phyloP scores from a whole-genome alignment of 2,329 filamentous ascomycete species.

The Colletotrichum plurivorum region DNA sequence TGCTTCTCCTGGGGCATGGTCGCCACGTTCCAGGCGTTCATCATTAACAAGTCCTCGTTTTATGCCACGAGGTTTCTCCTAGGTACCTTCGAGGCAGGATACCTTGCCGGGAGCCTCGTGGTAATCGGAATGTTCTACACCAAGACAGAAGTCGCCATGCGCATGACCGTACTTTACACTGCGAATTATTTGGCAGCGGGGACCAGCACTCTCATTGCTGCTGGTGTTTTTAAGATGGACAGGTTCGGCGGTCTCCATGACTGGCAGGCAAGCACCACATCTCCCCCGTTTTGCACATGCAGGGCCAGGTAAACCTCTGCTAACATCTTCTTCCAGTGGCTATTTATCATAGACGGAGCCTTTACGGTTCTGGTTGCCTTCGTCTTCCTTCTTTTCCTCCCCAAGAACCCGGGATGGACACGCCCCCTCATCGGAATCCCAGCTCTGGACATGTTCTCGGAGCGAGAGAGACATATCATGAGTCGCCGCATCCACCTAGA shows the following conservation, averaged over 20 bases:
- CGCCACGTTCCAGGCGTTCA: conserved; percentile 7
- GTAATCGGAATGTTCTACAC: not conserved
- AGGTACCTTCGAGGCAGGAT: conserved; percentile 5
- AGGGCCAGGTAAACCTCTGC: not conserved
- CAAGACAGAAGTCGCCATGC: not conserved
- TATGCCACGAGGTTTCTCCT: conserved; percentile 5
- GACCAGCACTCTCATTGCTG: not conserved
- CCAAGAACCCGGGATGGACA: not conserved
- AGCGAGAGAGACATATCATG: not conserved
- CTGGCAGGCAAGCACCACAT: not conserved
- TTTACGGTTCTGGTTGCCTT: not conserved
- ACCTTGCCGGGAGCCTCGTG: not conserved
- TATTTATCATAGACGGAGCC: not conserved
- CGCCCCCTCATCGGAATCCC: not conserved
- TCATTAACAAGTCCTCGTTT: not conserved
- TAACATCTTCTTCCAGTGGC: not conserved
- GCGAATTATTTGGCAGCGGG: not conserved
- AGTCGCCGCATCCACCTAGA: not conserved
- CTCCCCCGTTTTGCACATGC: too few species aligned
- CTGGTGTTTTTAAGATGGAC: not conserved
- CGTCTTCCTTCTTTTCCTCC: not conserved
- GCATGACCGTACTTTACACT: not conserved
- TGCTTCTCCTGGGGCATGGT: conserved; percentile 5
- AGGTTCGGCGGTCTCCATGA: not conserved
- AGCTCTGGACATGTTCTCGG: not conserved